Conservation (phyloP, 2,329 filamentous ascomycete genomes). For the Diaporthe caulivora region DNA sequence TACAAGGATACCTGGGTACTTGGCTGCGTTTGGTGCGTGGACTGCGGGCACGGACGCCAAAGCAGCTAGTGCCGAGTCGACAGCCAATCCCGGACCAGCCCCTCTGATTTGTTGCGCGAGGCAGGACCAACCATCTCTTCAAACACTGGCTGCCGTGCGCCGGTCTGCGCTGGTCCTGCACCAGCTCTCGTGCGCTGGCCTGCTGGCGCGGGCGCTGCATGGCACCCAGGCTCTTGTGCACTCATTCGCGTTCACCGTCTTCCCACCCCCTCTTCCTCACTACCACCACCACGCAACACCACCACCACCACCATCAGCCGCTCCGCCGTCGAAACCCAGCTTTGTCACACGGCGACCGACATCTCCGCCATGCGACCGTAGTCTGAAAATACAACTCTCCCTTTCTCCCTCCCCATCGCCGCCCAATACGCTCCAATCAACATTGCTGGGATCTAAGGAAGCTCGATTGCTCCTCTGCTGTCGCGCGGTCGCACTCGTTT, state of each 20-base stretch:
- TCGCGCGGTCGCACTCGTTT: constrained; percentile 31
- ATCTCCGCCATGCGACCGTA: constrained; percentile 9
- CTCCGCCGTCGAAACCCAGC: not conserved
- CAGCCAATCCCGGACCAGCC: constrained; percentile 31
- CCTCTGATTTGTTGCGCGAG: constrained; percentile 29
- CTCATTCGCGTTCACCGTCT: constrained; percentile 30
- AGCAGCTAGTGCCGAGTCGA: constrained; percentile 18
- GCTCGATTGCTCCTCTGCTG: constrained; percentile 12
- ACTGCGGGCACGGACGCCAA: constrained; percentile 22
- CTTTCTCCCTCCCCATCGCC: not conserved
- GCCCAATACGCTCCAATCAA: not conserved
- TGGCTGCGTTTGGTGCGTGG: not conserved
- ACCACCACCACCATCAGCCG: not conserved
- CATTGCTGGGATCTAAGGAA: not conserved
- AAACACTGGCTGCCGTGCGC: constrained; percentile 29
- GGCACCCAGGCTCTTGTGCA: constrained; percentile 18
- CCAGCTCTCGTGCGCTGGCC: no score
- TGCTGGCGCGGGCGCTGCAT: constrained; percentile 24
- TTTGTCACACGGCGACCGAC: constrained; percentile 12
- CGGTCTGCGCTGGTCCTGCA: constrained; percentile 19
- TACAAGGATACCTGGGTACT: constrained; percentile 2
- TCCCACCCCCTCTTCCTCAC: constrained; percentile 7
- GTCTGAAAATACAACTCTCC: not conserved
- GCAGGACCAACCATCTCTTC: constrained; percentile 26
- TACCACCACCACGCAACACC: constrained; percentile 7